A percentile compares a stretch with the other conserved stretches of the same genome.
Conservation (phyloP, 2,329 filamentous ascomycete species). For the Chrysoporthe cubensis region DNA sequence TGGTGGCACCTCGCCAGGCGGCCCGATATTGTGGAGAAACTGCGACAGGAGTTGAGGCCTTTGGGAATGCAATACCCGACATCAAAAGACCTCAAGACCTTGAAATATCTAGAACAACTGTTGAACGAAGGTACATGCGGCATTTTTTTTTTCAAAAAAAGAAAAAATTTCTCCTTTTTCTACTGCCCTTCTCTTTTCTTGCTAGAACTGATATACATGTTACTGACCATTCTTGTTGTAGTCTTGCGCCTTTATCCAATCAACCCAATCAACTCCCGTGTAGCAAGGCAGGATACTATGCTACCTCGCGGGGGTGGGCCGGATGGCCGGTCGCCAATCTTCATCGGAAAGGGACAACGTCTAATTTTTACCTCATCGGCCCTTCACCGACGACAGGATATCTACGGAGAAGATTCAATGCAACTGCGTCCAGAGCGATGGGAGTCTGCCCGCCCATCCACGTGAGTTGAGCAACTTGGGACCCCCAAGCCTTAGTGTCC, state of each 20-base stretch:
- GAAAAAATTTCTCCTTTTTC: too few relatives aligned
- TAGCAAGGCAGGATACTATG: conserved; percentile 47
- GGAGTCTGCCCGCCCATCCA: background rate
- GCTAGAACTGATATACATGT: too few relatives aligned
- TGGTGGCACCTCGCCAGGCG: conserved; percentile 39
- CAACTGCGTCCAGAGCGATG: too few relatives aligned
- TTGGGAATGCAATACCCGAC: conserved; percentile 39
- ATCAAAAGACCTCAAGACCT: conserved; percentile 48
- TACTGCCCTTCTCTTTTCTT: too few relatives aligned
- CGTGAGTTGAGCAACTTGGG: background rate
- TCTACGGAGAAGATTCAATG: too few relatives aligned
- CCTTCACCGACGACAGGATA: too few relatives aligned
- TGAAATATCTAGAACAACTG: conserved; percentile 51
- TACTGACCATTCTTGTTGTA: conserved; percentile 8
- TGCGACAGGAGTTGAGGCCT: conserved; percentile 41
- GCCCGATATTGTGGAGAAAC: conserved; percentile 42
- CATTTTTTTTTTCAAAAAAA: background rate
- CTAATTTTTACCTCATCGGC: too few relatives aligned
- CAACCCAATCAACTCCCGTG: conserved; percentile 48
- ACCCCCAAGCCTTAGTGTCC: background rate
- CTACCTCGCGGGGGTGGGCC: conserved; percentile 52
- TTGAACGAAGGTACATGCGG: conserved; percentile 49
- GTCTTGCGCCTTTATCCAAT: conserved; percentile 49
- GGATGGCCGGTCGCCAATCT: conserved; percentile 35
- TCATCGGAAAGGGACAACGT: too few relatives aligned